These are phyloP conservation scores for Aureobasidium sp. DNA, from an alignment of 2,329 filamentous ascomycete genomes.

Conservation along the genomic window DNA sequence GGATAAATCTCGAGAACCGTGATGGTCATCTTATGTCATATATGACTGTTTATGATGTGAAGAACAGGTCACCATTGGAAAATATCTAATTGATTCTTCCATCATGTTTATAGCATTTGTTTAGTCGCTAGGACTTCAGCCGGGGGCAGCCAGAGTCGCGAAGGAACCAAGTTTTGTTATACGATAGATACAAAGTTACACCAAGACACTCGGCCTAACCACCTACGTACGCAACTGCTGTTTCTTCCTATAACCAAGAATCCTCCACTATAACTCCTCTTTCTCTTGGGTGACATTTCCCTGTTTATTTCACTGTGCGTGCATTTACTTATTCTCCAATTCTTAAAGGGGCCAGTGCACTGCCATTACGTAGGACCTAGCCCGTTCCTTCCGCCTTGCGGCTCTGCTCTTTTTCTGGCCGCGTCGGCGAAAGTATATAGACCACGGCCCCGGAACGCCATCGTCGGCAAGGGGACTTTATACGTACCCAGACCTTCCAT, in stretches of 20 bases:
- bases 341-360: conserved; percentile 6
- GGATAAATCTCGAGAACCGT: background rate
- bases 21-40: conserved; percentile 10
- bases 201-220: background rate
- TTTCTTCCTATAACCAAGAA: background rate
- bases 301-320: background rate
- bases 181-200: background rate
- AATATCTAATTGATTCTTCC: background rate
- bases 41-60: background rate
- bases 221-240: background rate
- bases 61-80: background rate
- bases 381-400: background rate
- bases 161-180: background rate
- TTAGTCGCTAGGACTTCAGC: background rate
- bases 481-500: background rate
- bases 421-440: background rate
- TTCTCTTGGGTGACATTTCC: background rate
- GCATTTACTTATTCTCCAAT: background rate
- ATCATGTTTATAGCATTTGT: background rate
- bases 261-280: background rate
- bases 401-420: background rate
- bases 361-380: conserved; percentile 2
- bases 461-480: background rate
- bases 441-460: background rate
- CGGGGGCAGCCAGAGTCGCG: background rate